Percentiles rank a stretch among this genome's conserved stretches.
phyloP scores from a whole-genome alignment of 1,284 basidiomycete genomes.

The Xerocomus amazonicus region DNA sequence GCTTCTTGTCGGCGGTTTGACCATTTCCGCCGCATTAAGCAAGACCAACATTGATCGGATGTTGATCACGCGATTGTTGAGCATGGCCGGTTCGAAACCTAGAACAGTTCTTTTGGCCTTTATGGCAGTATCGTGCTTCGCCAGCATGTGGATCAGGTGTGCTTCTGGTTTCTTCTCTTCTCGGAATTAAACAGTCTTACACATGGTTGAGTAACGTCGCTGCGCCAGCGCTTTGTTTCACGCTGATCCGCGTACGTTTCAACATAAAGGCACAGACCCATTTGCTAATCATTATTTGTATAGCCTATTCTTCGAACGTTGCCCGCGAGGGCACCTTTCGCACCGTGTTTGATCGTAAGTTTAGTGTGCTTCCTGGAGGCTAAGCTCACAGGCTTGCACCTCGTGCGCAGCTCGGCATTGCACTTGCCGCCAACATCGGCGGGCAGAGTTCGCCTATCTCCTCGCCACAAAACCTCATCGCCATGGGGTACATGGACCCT shows the following conservation, averaged over 20 bases:
- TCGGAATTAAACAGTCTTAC: neutral
- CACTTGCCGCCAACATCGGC: conserved; percentile 97
- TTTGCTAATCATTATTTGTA: conserved; percentile 9
- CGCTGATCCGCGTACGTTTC: conserved; percentile 80
- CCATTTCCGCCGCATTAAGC: conserved; percentile 93
- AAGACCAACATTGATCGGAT: conserved; percentile 98
- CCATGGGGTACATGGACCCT: conserved; percentile 84
- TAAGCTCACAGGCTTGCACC: conserved; percentile 4
- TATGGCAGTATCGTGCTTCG: conserved; percentile 97
- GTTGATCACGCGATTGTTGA: conserved; percentile 89
- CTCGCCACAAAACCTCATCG: conserved; percentile 97
- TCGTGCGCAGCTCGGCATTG: conserved; percentile 82
- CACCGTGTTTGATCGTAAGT: conserved; percentile 85
- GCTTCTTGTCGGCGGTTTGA: conserved; percentile 97
- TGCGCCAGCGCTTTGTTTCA: conserved; percentile 96
- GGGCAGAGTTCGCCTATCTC: conserved; percentile 94
- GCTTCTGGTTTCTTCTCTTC: conserved; percentile 29
- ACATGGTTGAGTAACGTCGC: conserved; percentile 77
- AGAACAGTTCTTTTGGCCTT: conserved; percentile 87
- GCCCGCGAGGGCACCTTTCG: conserved; percentile 85
- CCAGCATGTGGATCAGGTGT: conserved; percentile 98
- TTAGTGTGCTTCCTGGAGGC: conserved; percentile 3
- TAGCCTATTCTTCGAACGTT: conserved; percentile 93
- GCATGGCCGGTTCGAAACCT: conserved; percentile 86
- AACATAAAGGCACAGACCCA: neutral